Evolutionary conservation across 2,329 filamentous ascomycete species (phyloP).

Genomic region (Epichloe brachyelytri): DNA sequence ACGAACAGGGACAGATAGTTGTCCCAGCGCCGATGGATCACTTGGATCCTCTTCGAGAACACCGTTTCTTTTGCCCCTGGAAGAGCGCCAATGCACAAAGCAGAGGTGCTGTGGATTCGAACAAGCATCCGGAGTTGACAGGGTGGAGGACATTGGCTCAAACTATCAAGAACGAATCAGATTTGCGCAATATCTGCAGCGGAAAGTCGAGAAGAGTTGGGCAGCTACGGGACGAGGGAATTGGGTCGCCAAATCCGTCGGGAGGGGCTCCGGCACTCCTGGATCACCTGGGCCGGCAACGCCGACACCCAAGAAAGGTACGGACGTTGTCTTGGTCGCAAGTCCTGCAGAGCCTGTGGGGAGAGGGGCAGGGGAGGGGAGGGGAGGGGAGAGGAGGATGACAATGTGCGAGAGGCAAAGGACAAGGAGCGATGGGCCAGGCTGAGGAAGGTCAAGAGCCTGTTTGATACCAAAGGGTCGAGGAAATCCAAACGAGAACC

Average conservation of each 20-base stretch:
- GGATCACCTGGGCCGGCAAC: slow-evolving; percentile 10
- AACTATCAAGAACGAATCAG: slow-evolving; percentile 45
- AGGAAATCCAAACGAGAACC: slow-evolving; percentile 35
- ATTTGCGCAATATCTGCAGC: slow-evolving; percentile 30
- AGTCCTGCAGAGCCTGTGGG: slow-evolving; percentile 5
- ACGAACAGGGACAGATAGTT: slow-evolving; percentile 37
- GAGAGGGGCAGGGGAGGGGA: slow-evolving; percentile 7
- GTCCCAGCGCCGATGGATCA: slow-evolving; percentile 50
- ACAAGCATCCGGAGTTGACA: slow-evolving; percentile 25
- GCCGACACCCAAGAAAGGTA: slow-evolving; percentile 1
- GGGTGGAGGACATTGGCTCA: slow-evolving; percentile 44
- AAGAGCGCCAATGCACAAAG: slow-evolving; percentile 51
- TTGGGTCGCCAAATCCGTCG: background rate
- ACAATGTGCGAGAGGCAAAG: slow-evolving; percentile 37
- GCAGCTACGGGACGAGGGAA: background rate
- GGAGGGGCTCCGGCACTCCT: background rate
- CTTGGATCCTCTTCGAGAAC: slow-evolving; percentile 57
- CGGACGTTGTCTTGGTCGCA: slow-evolving; percentile 4
- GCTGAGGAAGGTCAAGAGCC: slow-evolving; percentile 55
- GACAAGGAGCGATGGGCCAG: slow-evolving; percentile 65
- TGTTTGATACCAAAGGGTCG: slow-evolving; percentile 52
- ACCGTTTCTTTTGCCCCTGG: slow-evolving; percentile 79
- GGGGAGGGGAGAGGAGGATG: slow-evolving; percentile 23
- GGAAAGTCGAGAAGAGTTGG: slow-evolving; percentile 16
- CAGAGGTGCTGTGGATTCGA: slow-evolving; percentile 19